These are phyloP conservation scores for Arachnomyces sp. DNA, from an alignment of 2,329 filamentous ascomycete species.

Conservation along the genomic window DNA sequence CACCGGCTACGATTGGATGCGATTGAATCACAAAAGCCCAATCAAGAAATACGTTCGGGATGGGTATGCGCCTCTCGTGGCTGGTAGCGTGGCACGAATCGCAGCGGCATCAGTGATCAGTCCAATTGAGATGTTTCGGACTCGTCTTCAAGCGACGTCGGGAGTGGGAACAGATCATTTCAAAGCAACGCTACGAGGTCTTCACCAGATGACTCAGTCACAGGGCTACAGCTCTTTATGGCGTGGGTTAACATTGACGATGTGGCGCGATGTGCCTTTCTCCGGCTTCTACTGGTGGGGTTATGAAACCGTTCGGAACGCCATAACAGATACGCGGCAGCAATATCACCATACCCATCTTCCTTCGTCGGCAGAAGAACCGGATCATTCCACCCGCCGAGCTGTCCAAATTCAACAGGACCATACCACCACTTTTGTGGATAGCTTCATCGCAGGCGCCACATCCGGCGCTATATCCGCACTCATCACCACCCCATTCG, in stretches of 20 bases:
- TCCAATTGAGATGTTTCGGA: constrained; percentile 90
- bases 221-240: constrained; percentile 78
- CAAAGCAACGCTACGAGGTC: constrained; percentile 65
- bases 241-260: constrained; percentile 80
- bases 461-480: constrained; percentile 77
- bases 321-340: constrained; percentile 60
- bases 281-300: constrained; percentile 98
- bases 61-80: constrained; percentile 68
- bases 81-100: constrained; percentile 69
- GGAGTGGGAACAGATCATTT: constrained; percentile 58
- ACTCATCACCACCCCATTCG: constrained; percentile 86
- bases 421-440: constrained; percentile 69
- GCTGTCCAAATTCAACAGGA: constrained; percentile 59
- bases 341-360: constrained; percentile 13
- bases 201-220: constrained; percentile 69
- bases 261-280: constrained; percentile 97
- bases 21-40: constrained; percentile 65
- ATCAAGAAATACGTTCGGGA: constrained; percentile 58
- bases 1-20: constrained; percentile 92
- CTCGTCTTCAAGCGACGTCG: constrained; percentile 75
- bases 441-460: constrained; percentile 84
- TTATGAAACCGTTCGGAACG: constrained; percentile 74
- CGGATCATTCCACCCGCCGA: constrained; percentile 36
- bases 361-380: constrained; percentile 6
- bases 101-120: constrained; percentile 76